Evolutionary conservation across 345 rosid species (phyloP).

Genomic region (Gossypium herbaceum): DNA sequence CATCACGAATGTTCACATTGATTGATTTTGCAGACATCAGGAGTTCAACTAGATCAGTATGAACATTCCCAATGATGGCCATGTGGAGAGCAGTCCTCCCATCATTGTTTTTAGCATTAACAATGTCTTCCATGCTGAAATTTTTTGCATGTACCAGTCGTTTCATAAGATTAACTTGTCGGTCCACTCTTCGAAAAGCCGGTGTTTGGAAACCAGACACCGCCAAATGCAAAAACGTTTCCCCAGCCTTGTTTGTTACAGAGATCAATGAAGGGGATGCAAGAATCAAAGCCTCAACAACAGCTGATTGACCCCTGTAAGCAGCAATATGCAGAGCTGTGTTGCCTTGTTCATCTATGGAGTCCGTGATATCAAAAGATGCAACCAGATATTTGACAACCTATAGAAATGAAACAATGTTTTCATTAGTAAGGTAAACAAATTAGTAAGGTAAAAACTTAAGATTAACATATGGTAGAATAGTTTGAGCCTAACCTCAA

Average conservation of each 20-base stretch:
- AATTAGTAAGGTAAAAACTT: too few species aligned
- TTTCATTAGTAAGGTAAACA: background rate
- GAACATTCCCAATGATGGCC: conserved; percentile 68
- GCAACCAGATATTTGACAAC: conserved; percentile 56
- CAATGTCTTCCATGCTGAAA: conserved; percentile 34
- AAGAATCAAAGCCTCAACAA: conserved; percentile 49
- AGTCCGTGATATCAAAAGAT: conserved; percentile 40
- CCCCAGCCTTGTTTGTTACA: conserved; percentile 57
- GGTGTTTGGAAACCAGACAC: conserved; percentile 73
- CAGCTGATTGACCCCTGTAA: conserved; percentile 62
- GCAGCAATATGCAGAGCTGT: conserved; percentile 76
- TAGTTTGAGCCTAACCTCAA: conserved; percentile 44
- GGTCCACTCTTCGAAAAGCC: conserved; percentile 69
- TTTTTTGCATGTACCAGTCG: conserved; percentile 36
- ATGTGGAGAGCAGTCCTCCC: conserved; percentile 82
- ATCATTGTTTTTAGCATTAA: conserved; percentile 55
- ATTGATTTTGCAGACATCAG: conserved; percentile 62
- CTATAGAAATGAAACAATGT: conserved; percentile 31
- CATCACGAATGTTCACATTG: conserved; percentile 57
- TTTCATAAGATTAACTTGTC: conserved; percentile 68
- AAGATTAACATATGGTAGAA: background rate
- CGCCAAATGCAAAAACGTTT: conserved; percentile 71
- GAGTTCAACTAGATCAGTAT: conserved; percentile 57
- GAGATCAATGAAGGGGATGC: conserved; percentile 53
- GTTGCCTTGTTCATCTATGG: conserved; percentile 60